Conservation (phyloP, 2,329 filamentous ascomycete genomes). For the Fusarium ramigenum region DNA sequence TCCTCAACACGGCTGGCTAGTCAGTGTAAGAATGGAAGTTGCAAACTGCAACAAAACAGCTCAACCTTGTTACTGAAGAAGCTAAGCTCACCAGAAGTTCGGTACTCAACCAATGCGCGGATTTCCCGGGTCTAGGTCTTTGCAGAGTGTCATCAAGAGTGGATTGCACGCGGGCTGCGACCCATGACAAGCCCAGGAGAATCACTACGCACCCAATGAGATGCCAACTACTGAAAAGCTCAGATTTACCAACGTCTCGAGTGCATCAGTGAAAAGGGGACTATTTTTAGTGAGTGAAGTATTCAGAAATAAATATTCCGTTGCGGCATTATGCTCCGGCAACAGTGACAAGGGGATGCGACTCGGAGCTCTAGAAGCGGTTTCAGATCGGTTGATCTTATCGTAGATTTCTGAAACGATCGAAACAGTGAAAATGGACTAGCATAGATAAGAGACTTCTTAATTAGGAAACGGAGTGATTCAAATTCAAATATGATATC, state of each 20-base stretch:
- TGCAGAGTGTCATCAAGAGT: neutral
- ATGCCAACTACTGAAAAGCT: neutral
- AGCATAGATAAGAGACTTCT: neutral
- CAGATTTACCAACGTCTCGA: neutral
- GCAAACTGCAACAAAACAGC: neutral
- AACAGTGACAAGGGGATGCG: neutral
- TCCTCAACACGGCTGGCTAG: neutral
- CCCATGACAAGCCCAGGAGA: neutral
- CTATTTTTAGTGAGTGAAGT: neutral
- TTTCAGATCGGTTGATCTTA: slow-evolving; percentile 1
- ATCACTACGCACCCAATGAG: neutral
- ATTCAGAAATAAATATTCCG: neutral
- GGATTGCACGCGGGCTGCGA: neutral
- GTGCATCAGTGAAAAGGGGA: neutral
- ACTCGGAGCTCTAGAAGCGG: neutral
- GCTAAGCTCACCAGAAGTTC: neutral
- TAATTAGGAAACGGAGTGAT: neutral
- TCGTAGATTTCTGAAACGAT: neutral
- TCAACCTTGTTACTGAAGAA: neutral
- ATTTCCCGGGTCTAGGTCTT: neutral
- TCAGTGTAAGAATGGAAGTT: no score
- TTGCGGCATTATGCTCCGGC: neutral
- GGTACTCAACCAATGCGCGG: neutral
- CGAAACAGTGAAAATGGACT: neutral
- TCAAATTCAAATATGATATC: neutral